Conservation (phyloP, 2,329 filamentous ascomycete genomes). For the Cercospora nicotianae region DNA sequence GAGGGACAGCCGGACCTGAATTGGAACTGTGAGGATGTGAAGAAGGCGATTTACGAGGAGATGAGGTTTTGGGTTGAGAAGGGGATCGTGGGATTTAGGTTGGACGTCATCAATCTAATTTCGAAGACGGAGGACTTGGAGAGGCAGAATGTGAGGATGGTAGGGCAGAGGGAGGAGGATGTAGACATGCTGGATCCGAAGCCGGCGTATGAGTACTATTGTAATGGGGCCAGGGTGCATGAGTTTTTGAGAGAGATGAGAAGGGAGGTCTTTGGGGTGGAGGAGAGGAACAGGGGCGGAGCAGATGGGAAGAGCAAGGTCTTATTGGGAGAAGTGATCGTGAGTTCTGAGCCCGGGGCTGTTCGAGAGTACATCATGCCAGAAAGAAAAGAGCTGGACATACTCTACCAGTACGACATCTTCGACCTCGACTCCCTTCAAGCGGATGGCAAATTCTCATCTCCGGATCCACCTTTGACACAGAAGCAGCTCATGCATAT, state of each 20-base stretch:
- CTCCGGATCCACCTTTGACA: constrained; percentile 49
- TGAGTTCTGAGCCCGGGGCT: constrained; percentile 49
- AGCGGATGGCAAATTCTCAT: constrained; percentile 46
- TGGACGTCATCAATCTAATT: constrained; percentile 53
- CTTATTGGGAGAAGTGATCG: constrained; percentile 52
- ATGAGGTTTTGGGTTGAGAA: constrained; percentile 50
- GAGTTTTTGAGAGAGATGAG: constrained; percentile 24
- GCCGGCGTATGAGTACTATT: constrained; percentile 26
- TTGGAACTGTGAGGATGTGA: constrained; percentile 48
- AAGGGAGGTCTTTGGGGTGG: constrained; percentile 43
- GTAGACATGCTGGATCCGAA: constrained; percentile 43
- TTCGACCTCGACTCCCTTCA: constrained; percentile 51
- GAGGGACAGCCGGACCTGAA: constrained; percentile 51
- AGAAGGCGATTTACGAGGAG: constrained; percentile 48
- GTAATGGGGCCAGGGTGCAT: constrained; percentile 21
- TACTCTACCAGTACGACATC: constrained; percentile 71
- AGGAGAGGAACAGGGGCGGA: neutral
- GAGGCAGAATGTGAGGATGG: neutral
- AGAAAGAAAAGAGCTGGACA: constrained; percentile 59
- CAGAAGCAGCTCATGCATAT: constrained; percentile 39
- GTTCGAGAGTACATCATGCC: constrained; percentile 55
- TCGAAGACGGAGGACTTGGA: constrained; percentile 45
- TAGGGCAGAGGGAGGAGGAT: constrained; percentile 40
- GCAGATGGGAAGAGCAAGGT: constrained; percentile 36
- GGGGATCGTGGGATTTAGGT: constrained; percentile 47